Conservation (phyloP, 805 yeast species). For the Starmerella vaccinii region DNA sequence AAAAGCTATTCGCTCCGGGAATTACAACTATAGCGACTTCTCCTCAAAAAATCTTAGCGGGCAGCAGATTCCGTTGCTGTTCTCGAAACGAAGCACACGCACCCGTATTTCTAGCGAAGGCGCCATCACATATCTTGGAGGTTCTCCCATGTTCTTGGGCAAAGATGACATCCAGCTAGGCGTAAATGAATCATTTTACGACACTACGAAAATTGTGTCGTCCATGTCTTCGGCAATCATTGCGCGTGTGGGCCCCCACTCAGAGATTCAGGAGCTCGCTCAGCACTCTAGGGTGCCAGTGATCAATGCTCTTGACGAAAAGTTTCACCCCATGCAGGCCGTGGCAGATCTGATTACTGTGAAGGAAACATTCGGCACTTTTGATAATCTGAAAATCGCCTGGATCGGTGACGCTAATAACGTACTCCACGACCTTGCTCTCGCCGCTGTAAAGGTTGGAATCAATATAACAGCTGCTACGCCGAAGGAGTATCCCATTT, state of each 20-base stretch:
- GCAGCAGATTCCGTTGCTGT: constrained; percentile 69
- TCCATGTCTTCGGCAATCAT: constrained; percentile 95
- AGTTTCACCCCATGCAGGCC: constrained; percentile 90
- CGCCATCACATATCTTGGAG: constrained; percentile 87
- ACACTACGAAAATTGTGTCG: constrained; percentile 77
- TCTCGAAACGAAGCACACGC: constrained; percentile 88
- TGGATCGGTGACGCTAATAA: constrained; percentile 98
- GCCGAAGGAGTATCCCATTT: constrained; percentile 63
- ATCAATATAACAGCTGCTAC: constrained; percentile 76
- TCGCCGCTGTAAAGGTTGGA: constrained; percentile 77
- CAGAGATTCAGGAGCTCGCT: constrained; percentile 68
- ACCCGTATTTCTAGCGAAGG: constrained; percentile 92
- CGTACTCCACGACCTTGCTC: constrained; percentile 84
- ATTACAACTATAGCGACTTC: constrained; percentile 35
- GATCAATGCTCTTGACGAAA: constrained; percentile 87
- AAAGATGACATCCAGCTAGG: constrained; percentile 95
- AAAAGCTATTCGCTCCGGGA: constrained; percentile 26
- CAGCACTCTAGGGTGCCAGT: constrained; percentile 79
- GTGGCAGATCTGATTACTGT: constrained; percentile 83
- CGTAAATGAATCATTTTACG: constrained; percentile 83
- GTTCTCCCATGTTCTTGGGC: constrained; percentile 92
- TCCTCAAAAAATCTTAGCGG: constrained; percentile 59
- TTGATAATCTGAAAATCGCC: constrained; percentile 55
- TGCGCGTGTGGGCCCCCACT: constrained; percentile 86
- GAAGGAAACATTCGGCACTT: constrained; percentile 40